These are phyloP conservation scores for Heterotrichella gracilis DNA, from an alignment of 352 stramenopile species.

Conservation along the genomic window DNA sequence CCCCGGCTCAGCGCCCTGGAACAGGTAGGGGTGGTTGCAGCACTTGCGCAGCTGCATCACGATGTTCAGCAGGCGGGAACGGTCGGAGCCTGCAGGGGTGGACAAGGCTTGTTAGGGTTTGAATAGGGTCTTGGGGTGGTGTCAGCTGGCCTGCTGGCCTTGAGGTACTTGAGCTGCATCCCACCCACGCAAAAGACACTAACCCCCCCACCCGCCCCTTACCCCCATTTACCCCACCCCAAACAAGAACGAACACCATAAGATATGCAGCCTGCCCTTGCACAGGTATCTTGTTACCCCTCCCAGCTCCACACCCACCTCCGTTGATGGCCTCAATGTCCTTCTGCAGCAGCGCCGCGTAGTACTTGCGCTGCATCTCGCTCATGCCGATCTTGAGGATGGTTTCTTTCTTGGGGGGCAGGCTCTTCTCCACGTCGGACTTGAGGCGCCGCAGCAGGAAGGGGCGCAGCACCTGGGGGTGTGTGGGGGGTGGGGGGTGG, in stretches of 20 bases:
- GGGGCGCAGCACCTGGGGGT: constrained; percentile 67
- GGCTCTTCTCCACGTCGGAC: constrained; percentile 65
- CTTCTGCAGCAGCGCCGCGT: constrained; percentile 74
- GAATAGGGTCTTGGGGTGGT: too few species aligned
- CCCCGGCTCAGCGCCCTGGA: constrained; percentile 77
- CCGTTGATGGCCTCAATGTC: constrained; percentile 77
- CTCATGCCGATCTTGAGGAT: constrained; percentile 88
- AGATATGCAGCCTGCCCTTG: constrained; percentile 32
- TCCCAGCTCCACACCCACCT: too few species aligned
- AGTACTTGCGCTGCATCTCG: constrained; percentile 84
- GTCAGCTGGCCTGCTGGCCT: too few species aligned
- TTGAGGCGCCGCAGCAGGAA: constrained; percentile 95
- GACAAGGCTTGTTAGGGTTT: too few species aligned
- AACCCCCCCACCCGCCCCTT: constrained; percentile 23
- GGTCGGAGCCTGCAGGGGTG: constrained; percentile 12
- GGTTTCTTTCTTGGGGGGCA: constrained; percentile 88
- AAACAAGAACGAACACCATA: constrained; percentile 12
- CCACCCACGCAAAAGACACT: too few species aligned
- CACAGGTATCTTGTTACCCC: too few species aligned
- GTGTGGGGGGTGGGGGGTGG: too few species aligned
- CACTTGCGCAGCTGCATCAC: constrained; percentile 83
- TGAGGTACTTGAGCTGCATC: too few species aligned
- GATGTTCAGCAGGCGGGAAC: constrained; percentile 38
- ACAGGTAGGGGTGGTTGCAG: constrained; percentile 97
- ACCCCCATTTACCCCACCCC: constrained; percentile 17